phyloP scores from a whole-genome alignment of 2,329 filamentous ascomycete species.

The Diplocarpon mali region DNA sequence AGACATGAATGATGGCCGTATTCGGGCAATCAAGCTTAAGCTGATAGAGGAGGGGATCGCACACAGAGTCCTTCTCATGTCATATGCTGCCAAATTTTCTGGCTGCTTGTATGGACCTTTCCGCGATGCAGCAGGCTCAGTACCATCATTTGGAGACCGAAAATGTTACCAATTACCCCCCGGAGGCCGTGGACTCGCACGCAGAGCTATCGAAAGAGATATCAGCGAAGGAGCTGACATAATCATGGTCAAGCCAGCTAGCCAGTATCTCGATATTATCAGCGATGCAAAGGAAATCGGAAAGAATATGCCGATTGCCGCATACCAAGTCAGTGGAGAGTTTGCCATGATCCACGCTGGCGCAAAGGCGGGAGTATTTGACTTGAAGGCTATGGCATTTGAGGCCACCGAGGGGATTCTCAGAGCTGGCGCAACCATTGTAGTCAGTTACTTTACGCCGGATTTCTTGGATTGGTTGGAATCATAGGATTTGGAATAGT shows the following conservation, averaged over 20 bases:
- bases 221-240: constrained; percentile 92
- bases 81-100: constrained; percentile 95
- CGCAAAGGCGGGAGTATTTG: constrained; percentile 92
- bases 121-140: constrained; percentile 86
- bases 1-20: constrained; percentile 98
- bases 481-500: constrained; percentile 23
- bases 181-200: constrained; percentile 80
- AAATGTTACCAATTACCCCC: constrained; percentile 95
- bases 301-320: constrained; percentile 81
- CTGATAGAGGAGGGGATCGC: constrained; percentile 90
- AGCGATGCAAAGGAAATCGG: constrained; percentile 92
- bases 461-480: constrained; percentile 60
- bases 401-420: constrained; percentile 91
- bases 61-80: constrained; percentile 89
- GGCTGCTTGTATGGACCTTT: constrained; percentile 96
- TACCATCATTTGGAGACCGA: constrained; percentile 85
- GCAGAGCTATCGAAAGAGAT: constrained; percentile 81
- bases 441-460: constrained; percentile 90
- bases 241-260: constrained; percentile 98
- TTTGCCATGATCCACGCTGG: constrained; percentile 96
- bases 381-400: constrained; percentile 87
- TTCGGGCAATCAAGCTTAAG: constrained; percentile 95
- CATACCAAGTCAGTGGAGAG: constrained; percentile 95
- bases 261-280: constrained; percentile 94
- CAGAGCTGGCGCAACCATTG: constrained; percentile 82